A percentile compares a stretch with the other conserved stretches of the same genome.
Evolutionary conservation across 306 rosid genomes (phyloP).

Genomic region (Boehmeria nivea): DNA sequence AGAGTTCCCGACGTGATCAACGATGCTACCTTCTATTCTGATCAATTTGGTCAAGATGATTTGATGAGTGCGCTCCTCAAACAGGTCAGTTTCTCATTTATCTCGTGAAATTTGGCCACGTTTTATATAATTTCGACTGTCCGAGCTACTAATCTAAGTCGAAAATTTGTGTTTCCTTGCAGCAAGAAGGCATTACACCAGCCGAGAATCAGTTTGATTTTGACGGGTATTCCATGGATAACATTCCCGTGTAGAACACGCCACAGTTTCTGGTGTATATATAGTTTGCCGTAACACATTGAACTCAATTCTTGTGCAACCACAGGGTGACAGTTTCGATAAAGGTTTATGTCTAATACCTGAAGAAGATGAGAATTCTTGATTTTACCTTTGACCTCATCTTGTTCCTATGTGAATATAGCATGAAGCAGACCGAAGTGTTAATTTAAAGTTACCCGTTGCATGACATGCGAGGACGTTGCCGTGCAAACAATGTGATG

Average conservation of each 20-base stretch:
- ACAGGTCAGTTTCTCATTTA: slow-evolving; percentile 52
- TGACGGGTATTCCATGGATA: slow-evolving; percentile 80
- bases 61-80: slow-evolving; percentile 88
- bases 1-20: slow-evolving; percentile 45
- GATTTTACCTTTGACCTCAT: slow-evolving; percentile 31
- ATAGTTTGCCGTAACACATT: slow-evolving; percentile 44
- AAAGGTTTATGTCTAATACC: slow-evolving; percentile 27
- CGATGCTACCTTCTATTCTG: slow-evolving; percentile 50
- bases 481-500: slow-evolving; percentile 19
- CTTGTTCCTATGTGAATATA: slow-evolving; percentile 30
- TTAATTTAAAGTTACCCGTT: slow-evolving; percentile 5
- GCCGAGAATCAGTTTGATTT: slow-evolving; percentile 74
- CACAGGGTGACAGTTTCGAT: too few species aligned
- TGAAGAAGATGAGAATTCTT: slow-evolving; percentile 21
- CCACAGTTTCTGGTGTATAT: slow-evolving; percentile 44
- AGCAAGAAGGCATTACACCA: slow-evolving; percentile 69
- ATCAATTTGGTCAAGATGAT: slow-evolving; percentile 84
- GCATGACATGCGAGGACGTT: slow-evolving; percentile 50
- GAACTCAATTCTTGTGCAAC: slow-evolving; percentile 37
- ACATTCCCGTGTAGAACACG: slow-evolving; percentile 64
- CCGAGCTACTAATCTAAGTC: not conserved
- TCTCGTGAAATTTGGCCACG: too few species aligned
- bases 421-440: slow-evolving; percentile 4
- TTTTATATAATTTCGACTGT: too few species aligned
- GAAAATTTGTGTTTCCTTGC: slow-evolving; percentile 24